Conservation (phyloP, 345 rosid genomes). For the Psidium guajava region DNA sequence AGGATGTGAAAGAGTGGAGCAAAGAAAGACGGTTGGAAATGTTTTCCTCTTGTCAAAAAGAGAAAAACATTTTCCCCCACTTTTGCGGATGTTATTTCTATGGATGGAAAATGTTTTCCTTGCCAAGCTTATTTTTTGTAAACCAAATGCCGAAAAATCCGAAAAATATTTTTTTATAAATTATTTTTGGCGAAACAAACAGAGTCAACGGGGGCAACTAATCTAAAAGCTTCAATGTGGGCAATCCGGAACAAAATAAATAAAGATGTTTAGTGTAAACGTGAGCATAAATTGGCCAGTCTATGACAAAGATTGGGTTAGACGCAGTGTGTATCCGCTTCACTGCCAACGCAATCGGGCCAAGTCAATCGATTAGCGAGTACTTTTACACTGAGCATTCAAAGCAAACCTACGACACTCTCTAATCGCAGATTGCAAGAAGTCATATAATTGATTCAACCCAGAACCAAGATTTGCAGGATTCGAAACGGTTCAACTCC, state of each 20-base stretch:
- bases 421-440: neutral
- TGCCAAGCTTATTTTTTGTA: too few relatives aligned
- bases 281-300: neutral
- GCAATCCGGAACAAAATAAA: neutral
- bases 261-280: neutral
- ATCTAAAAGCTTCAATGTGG: too few relatives aligned
- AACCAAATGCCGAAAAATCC: too few relatives aligned
- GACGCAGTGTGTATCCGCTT: neutral
- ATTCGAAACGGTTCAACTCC: neutral
- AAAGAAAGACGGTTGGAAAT: too few relatives aligned
- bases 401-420: neutral
- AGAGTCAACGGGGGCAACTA: too few relatives aligned
- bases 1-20: too few relatives aligned
- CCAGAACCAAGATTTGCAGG: neutral
- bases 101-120: too few relatives aligned
- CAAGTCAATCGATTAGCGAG: neutral
- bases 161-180: too few relatives aligned
- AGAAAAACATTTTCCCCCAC: too few relatives aligned
- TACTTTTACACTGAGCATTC: neutral
- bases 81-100: too few relatives aligned
- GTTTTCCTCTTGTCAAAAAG: too few relatives aligned
- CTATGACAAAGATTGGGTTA: neutral
- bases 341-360: neutral
- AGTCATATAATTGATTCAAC: neutral
- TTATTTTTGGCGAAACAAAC: too few relatives aligned